Base-by-base conservation (phyloP, 345 rosid species). In the Camelina laxa region DNA sequence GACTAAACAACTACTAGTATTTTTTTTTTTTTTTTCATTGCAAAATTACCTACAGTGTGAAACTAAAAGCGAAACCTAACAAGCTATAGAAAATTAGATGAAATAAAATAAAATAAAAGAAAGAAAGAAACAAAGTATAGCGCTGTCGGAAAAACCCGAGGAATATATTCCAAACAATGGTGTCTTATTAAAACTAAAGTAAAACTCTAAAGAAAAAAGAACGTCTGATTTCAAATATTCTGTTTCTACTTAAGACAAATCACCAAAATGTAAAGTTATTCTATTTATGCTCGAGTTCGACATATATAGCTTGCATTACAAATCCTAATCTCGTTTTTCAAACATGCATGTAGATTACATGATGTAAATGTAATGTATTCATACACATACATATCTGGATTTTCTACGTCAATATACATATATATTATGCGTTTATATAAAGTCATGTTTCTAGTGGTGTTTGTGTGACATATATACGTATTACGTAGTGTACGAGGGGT, bases 91-190 rank as follows among this genome's bases (percentile, higher is more conserved):
- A 11, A 41, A 41, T 2, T 27, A 27, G 5, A 41, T 41, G 2
- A 24, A 38, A 57, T 67, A 36, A 0, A 53, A 56, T 19, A 27
- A 55, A 45, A 56, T 7, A 58, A 55, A 45, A 56, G 5, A 58
- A 36, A 56, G 20, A n/a, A 6, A 6, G 16, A 36, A 57, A 66
- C 48, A 35, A 45, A 65, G 58, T 47, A 44, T 19, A 74, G 6
- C 12, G 9, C 16, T 27, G 67, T 66, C 53, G 6, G 62, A 39
- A 75, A 58, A 30, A 4, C 35, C 21, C 14, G 27, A 39, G 62
- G 79, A 75, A 75, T 67, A 75, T 67, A 75, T 67, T 75, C 79
- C 61, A 41, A 20, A 49, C 31, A 7, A 47, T 47, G 17, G 58
- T 36, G 9, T 21, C 10, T 12, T 4, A 10, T 35, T 55, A 39